These are phyloP conservation scores for Yamadazyma kanchanaburiensis DNA, from an alignment of 1,139 yeast genomes.

Conservation along the genomic window DNA sequence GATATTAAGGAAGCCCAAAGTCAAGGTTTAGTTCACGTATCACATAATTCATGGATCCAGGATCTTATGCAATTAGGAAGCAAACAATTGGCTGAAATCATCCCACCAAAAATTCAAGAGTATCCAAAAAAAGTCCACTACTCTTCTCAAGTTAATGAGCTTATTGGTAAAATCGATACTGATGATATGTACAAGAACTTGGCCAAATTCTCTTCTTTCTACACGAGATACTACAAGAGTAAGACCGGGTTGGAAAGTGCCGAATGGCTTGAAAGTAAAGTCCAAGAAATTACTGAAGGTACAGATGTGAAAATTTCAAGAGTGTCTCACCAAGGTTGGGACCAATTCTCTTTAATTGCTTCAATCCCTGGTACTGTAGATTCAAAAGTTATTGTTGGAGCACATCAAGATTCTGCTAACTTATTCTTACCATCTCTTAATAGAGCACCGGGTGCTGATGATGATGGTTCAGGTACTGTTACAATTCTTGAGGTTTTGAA, in stretches of 20 bases:
- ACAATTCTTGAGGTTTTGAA: conserved; percentile 76
- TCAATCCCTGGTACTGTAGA: conserved; percentile 36
- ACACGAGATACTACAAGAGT: conserved; percentile 79
- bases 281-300: conserved; percentile 42
- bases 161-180: conserved; percentile 41
- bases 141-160: conserved; percentile 33
- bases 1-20: conserved; percentile 24
- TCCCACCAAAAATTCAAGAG: conserved; percentile 28
- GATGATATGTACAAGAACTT: conserved; percentile 51
- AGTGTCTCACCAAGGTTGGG: conserved; percentile 40
- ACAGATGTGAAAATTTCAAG: conserved; percentile 30
- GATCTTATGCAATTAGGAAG: conserved; percentile 23
- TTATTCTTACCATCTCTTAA: conserved; percentile 65
- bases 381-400: conserved; percentile 68
- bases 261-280: conserved; percentile 58
- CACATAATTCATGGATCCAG: conserved; percentile 10
- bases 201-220: conserved; percentile 65
- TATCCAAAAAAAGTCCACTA: conserved; percentile 53
- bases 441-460: conserved; percentile 95
- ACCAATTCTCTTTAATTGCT: conserved; percentile 41
- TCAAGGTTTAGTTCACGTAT: conserved; percentile 23
- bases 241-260: conserved; percentile 70
- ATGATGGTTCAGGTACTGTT: conserved; percentile 86
- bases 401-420: conserved; percentile 87
- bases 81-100: conserved; percentile 26